Base-by-base conservation (phyloP, 257 asterid genomes). In the Mentha longifolia region DNA sequence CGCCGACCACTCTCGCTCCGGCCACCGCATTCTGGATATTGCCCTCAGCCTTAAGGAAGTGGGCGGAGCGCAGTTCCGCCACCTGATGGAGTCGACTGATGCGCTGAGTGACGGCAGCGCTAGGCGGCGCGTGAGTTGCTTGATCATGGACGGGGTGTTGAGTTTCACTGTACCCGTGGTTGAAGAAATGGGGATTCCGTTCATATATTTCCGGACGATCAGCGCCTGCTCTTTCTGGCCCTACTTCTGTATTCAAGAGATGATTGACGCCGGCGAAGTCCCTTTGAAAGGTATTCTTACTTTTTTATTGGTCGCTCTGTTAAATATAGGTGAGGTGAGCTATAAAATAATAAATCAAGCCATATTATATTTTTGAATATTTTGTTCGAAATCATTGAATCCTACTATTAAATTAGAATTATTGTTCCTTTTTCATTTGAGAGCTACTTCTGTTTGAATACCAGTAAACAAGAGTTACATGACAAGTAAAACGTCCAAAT, bases 141-240 rank as follows among this genome's bases (percentile, higher is more conserved):
- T 88, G 25, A 72, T 88, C 10, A 77, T 86, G 47, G 95, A 88
- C 60, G 87, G 86, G 2, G 19, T 52, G 52, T 51, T 78, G 71
- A 79, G 91, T 8, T 85, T 85, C 5, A 39, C 87, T 9, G 6
- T 81, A 9, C 91, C 88, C 71, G 91, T 83, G 74, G 81, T 78
- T 3, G 35, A 83, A 3, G 91, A 85, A 4, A 33, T 82, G 74
- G 84, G 89, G 20, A 65, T 88, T 15, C 83, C 82, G 1, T 73
- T 77, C 30, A 6, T 85, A 0, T 81, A 67, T 76, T 74, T 80
- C 41, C 57, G 91, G 3, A 87, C 94, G 16, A 15, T 80, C 42
- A 85, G 91, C 61, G 76, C 87, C 6, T 85, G 85, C 57, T 71
- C 86, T 3, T 85, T 87, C 46, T 83, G 91, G 94, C 11, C 78